Percentiles rank a stretch among this genome's conserved stretches.
phyloP scores from a whole-genome alignment of 2,329 filamentous ascomycete genomes.

The Trichoderma simmonsii region DNA sequence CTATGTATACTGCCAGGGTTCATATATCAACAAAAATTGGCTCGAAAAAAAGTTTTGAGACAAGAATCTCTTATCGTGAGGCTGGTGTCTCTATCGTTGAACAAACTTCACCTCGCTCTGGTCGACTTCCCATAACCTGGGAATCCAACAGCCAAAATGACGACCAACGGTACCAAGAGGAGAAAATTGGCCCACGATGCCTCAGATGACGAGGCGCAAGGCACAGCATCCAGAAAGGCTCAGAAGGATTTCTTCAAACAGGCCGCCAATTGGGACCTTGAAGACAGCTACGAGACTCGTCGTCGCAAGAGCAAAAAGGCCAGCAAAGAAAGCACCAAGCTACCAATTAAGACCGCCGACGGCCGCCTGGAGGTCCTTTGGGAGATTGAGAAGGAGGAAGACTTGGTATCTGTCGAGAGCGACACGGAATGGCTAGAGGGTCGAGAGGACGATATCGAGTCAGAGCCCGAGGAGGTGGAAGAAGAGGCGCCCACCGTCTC shows the following conservation, averaged over 20 bases:
- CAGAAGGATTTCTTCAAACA: constrained; percentile 68
- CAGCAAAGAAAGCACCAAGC: constrained; percentile 65
- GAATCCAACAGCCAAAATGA: constrained; percentile 36
- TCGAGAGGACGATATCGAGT: constrained; percentile 46
- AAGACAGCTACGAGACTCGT: constrained; percentile 83
- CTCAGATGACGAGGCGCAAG: constrained; percentile 43
- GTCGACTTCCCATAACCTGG: neutral
- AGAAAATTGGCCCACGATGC: constrained; percentile 55
- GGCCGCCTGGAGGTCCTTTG: constrained; percentile 64
- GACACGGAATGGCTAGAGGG: constrained; percentile 64
- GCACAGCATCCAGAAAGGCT: constrained; percentile 37
- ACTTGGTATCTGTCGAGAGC: constrained; percentile 52
- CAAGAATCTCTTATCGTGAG: neutral
- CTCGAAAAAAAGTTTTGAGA: constrained; percentile 15
- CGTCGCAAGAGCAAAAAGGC: constrained; percentile 76
- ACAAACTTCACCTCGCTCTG: neutral
- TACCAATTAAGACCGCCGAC: constrained; percentile 84
- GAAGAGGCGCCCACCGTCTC: constrained; percentile 63
- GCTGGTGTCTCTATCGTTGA: neutral
- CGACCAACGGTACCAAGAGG: constrained; percentile 51
- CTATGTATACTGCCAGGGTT: constrained; percentile 21
- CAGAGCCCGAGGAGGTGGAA: constrained; percentile 39
- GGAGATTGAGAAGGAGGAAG: constrained; percentile 57
- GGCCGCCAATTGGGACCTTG: constrained; percentile 82
- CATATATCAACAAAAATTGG: constrained; percentile 24